Evolutionary conservation across 768 basidiomycete species (phyloP), one percentile per base, ranked within the genome.

Genomic region (Lanmaoa pseudosensibilis): DNA sequence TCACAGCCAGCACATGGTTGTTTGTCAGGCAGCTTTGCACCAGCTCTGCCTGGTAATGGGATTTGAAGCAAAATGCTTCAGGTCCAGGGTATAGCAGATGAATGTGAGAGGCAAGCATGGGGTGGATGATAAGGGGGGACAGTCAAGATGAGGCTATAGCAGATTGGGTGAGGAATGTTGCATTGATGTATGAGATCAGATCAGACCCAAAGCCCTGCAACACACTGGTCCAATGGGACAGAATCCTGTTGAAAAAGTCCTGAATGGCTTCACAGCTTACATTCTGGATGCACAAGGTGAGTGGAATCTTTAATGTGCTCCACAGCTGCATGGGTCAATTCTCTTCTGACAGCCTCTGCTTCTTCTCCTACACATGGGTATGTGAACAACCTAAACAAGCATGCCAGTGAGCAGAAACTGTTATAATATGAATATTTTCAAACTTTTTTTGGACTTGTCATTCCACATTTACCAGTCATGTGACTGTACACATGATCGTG

Each of bases 11-110:
- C 0, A 62, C 33, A 4, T 62, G 61, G 3, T 58, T 48, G 6
- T 33, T 60, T 0, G 46, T 53, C 0, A 60, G 15, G 6, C 38
- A 53, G 34, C 55, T 54, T 21, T 63, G 61, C 0, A 63, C 49
- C 0, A 63, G 39, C 32, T 63, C 60, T 0, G 56, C 61, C 3
- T 63, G 56, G 0, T 58, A 13, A 3, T 10, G 8, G 8, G 39
- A 57, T 0, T 13, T 62, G n/a, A 61, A 62, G 0, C 4, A 16
- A 18, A 55, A 56, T 0, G 0, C 0, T 0, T 11, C 4, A 0
- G 8, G 15, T 0, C 58, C 55, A 1, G 55, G 50, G 30, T 21
- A 59, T 1, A 59, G 2, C 0, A 16, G 9, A 0, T 5, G 3
- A 1, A 54, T 10, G 0, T 6, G 19, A 1, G 39, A 34, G 9